A percentile compares a stretch with the other conserved stretches of the same genome.
phyloP scores from a whole-genome alignment of 257 asterid genomes.

The Scutellaria galericulata region DNA sequence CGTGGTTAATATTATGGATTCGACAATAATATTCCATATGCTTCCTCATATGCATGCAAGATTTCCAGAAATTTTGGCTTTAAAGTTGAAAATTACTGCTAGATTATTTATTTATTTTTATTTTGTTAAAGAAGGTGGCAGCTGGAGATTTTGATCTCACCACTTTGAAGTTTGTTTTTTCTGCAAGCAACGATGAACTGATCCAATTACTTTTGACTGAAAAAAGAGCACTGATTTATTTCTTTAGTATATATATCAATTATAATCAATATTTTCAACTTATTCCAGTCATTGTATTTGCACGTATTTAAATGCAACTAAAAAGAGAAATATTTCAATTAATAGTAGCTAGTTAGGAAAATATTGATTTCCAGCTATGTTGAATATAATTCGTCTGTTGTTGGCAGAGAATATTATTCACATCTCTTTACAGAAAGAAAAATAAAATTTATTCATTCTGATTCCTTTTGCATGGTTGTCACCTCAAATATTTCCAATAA shows the following conservation, averaged over 20 bases:
- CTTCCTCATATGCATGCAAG: conserved; percentile 36
- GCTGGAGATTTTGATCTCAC: conserved; percentile 11
- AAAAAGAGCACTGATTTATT: neutral
- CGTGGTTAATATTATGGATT: too few species aligned
- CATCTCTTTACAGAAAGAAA: conserved; percentile 45
- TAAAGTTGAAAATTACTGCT: conserved; percentile 22
- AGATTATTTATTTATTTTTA: neutral
- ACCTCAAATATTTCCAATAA: conserved; percentile 41
- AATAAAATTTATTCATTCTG: conserved; percentile 41
- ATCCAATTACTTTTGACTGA: conserved; percentile 47
- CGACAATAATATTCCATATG: conserved; percentile 26
- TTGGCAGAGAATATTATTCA: conserved; percentile 60
- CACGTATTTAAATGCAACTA: neutral
- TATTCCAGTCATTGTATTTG: neutral
- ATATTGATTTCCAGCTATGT: conserved; percentile 47
- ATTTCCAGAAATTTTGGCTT: conserved; percentile 36
- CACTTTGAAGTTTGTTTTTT: conserved; percentile 8
- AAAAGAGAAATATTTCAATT: conserved; percentile 46
- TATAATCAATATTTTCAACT: neutral
- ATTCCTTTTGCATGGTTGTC: conserved; percentile 56
- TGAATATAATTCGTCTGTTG: conserved; percentile 46
- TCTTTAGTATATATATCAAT: neutral
- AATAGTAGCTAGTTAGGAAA: conserved; percentile 27
- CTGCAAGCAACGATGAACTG: conserved; percentile 26
- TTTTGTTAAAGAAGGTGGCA: neutral